Percentiles rank a stretch among this genome's conserved stretches.
Evolutionary conservation across 805 yeast genomes (phyloP).

Genomic region (Debaryomyces maramus): DNA sequence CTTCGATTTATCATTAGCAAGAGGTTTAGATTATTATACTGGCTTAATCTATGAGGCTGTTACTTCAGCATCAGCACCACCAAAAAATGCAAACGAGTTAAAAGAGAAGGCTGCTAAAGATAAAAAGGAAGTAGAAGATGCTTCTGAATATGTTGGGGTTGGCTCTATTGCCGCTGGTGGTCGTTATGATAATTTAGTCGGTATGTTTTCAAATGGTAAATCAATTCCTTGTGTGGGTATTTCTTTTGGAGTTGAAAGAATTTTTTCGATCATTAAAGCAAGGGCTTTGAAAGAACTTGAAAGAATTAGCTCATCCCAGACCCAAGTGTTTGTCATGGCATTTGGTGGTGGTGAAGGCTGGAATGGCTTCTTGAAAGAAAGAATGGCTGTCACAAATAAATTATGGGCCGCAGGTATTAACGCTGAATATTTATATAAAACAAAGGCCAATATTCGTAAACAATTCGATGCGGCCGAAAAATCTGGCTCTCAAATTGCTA

Average conservation of each 20-base stretch:
- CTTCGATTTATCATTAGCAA: slow-evolving; percentile 91
- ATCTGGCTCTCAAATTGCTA: slow-evolving; percentile 85
- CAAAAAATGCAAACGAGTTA: slow-evolving; percentile 69
- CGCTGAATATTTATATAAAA: slow-evolving; percentile 87
- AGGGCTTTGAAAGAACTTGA: slow-evolving; percentile 60
- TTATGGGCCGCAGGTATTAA: slow-evolving; percentile 90
- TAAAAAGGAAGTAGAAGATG: slow-evolving; percentile 73
- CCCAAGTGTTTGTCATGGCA: slow-evolving; percentile 96
- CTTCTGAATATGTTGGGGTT: slow-evolving; percentile 94
- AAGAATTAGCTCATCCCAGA: slow-evolving; percentile 75
- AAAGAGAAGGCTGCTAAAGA: slow-evolving; percentile 45
- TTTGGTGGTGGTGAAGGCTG: slow-evolving; percentile 98
- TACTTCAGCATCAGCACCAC: slow-evolving; percentile 95
- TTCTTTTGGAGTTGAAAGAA: slow-evolving; percentile 94
- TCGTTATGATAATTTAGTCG: slow-evolving; percentile 93
- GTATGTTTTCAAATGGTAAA: slow-evolving; percentile 92
- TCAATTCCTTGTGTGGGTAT: slow-evolving; percentile 97
- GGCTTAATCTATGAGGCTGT: slow-evolving; percentile 97
- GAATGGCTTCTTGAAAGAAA: slow-evolving; percentile 88
- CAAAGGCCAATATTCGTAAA: slow-evolving; percentile 91
- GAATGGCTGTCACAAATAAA: slow-evolving; percentile 80
- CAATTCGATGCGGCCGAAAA: slow-evolving; percentile 98
- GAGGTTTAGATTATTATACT: slow-evolving; percentile 97
- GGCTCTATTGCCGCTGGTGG: slow-evolving; percentile 99
- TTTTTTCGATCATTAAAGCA: slow-evolving; percentile 85